Evolutionary conservation across 2,329 filamentous ascomycete genomes (phyloP), one percentile per base, ranked within the genome.

Genomic region (Claviceps fusiformis): DNA sequence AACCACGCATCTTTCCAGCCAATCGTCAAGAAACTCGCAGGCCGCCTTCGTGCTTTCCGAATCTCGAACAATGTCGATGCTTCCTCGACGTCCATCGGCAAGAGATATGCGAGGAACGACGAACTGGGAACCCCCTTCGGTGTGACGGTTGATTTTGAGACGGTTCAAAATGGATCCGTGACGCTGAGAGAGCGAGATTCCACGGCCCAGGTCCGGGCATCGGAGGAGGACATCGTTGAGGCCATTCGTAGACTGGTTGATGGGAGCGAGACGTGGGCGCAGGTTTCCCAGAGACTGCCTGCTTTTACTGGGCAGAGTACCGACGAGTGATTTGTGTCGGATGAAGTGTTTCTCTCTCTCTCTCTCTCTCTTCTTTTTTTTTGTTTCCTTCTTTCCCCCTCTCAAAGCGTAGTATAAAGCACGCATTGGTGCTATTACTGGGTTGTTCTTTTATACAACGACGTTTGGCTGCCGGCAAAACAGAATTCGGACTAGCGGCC

Each of bases 1-100:
- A 82, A 80, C 63, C 87, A 95, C 68, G 71, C 81, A 51, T 81
- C 85, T 60, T 95, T 96, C 76, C 81, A 80, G 62, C 87, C 89
- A 17, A 77, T 87, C 50, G 75, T 90, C 54, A 79, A 81, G 63
- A 76, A 81, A 62, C 74, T 97, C 60, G 88, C 86, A 55, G 77
- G 84, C 65, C 85, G 83, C 65, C 80, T 95, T 54, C 82, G 88
- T 61, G 78, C 80, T 35, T 71, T 85, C 55, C 85, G 85, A 50
- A 75, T 95, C 31, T 86, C 87, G 50, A 90, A 81, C 73, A 83
- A 85, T 58, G 80, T 89, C 8, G 4, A 95, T 66, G 84, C 89
- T 67, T 91, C 87, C 24, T 85, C 83, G 19, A 88, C 88, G 54
- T 88, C 83, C 31, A 95, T 95, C 62, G 90, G 90, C 67, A 93